phyloP scores from a whole-genome alignment of 2,329 filamentous ascomycete species.

The Colletotrichum orbiculare region DNA sequence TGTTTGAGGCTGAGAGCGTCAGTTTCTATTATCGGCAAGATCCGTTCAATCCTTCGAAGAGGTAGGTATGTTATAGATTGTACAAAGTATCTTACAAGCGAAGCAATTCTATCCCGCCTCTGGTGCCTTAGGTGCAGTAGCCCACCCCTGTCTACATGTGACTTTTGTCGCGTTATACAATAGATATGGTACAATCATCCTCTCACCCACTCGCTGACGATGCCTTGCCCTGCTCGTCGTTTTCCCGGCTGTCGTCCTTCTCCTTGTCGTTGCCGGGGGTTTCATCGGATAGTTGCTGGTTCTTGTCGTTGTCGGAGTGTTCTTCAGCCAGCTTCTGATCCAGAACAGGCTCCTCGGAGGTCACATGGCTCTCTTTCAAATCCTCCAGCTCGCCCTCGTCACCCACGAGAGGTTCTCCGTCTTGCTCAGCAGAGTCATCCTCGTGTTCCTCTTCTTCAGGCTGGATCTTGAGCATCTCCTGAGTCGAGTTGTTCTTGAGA shows the following conservation, averaged over 20 bases:
- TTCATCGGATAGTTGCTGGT: background rate
- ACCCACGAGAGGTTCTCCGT: conserved; percentile 48
- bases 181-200: too few species aligned
- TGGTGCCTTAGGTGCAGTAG: too few species aligned
- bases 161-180: too few species aligned
- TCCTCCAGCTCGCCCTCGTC: conserved; percentile 25
- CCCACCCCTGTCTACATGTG: too few species aligned
- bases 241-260: too few species aligned
- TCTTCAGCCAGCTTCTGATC: background rate
- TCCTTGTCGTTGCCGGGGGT: background rate
- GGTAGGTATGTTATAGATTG: too few species aligned
- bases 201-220: background rate
- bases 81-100: too few species aligned
- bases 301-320: background rate
- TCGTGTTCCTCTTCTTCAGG: conserved; percentile 36
- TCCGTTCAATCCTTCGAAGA: too few species aligned
- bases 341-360: background rate
- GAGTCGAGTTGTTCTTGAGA: conserved; percentile 18
- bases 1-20: too few species aligned
- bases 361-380: conserved; percentile 6
- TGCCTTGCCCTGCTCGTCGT: too few species aligned
- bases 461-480: conserved; percentile 46
- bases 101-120: too few species aligned
- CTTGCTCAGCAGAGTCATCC: conserved; percentile 1
- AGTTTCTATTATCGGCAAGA: too few species aligned